Base-by-base conservation (phyloP, 192 early-diverging fungal species). In the Polychytrium aggregatum region DNA sequence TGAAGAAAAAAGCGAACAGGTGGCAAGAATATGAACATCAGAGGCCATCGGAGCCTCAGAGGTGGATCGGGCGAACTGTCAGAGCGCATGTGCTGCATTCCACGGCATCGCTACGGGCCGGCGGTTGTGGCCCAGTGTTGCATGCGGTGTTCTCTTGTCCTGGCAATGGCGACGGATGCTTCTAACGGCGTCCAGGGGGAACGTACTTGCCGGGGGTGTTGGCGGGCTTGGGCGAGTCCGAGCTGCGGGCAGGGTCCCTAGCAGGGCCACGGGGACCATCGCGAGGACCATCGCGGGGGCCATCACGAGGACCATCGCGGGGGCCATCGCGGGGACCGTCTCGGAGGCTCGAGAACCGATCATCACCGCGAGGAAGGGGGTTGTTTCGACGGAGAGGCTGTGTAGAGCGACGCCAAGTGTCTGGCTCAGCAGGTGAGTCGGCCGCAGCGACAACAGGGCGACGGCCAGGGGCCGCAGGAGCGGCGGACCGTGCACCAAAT, bases 401-500 rank as follows among this genome's bases (percentile, higher is more conserved):
- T 10, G 36, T 20, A 27, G 30, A 7, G 46, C n/a, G 5, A 18
- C 18, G 21, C 21, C 21, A 16, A 27, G 21, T 43, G 26, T 25
- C 31, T 16, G 39, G 40, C 34, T 22, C 16, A 38, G 34, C 50
- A 38, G 31, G 16, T 27, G 13, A 41, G 10, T 22, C 52, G 33
- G 29, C 44, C 52, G 34, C 43, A 18, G 6, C 52, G 6, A 39
- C 56, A 21, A 11, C 47, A 17, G 38, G 21, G 18, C 28, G 37
- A 33, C 33, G 20, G 31, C 30, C 48, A 34, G 51, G 35, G 21
- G 21, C 48, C 42, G 55, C 27, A 7, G 46, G n/a, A 33, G 55
- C 43, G 16, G 37, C 46, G 3, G 60, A 7, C 2, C 37, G 26
- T 46, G 51, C 40, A 46, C 30, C 45, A 50, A 50, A 39, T 30